These are phyloP conservation scores for Fagopyrum esculentum DNA, from an alignment of 148 eudicot species.

Conservation along the genomic window DNA sequence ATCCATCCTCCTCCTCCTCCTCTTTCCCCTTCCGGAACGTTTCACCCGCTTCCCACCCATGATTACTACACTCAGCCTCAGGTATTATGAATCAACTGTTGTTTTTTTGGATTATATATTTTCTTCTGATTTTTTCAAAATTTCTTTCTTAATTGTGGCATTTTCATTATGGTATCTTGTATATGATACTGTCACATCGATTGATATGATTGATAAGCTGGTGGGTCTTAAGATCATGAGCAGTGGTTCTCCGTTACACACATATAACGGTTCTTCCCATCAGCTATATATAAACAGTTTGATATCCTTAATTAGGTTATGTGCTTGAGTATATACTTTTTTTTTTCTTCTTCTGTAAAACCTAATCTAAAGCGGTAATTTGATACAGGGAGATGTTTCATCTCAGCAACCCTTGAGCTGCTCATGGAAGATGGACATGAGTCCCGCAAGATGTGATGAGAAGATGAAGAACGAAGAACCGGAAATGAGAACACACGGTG, in stretches of 20 bases:
- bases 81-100: background rate
- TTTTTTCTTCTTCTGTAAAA: background rate
- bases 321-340: background rate
- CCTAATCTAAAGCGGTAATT: background rate
- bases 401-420: background rate
- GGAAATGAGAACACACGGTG: background rate
- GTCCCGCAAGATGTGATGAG: background rate
- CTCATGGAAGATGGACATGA: slow-evolving; percentile 13
- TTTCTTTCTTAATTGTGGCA: no score
- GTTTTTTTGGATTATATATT: no score
- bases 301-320: background rate
- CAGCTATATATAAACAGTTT: background rate
- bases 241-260: slow-evolving; percentile 11
- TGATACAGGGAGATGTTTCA: slow-evolving; percentile 6
- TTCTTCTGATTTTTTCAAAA: no score
- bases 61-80: background rate
- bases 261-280: slow-evolving; percentile 1
- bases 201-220: slow-evolving; percentile 3
- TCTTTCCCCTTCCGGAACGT: background rate
- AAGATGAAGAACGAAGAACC: background rate
- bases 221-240: slow-evolving; percentile 1
- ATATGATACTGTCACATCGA: background rate
- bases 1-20: background rate
- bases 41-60: background rate
- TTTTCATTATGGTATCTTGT: no score